These are phyloP conservation scores for Kalaharituber pfeilii DNA, from an alignment of 2,329 filamentous ascomycete species.

Conservation along the genomic window DNA sequence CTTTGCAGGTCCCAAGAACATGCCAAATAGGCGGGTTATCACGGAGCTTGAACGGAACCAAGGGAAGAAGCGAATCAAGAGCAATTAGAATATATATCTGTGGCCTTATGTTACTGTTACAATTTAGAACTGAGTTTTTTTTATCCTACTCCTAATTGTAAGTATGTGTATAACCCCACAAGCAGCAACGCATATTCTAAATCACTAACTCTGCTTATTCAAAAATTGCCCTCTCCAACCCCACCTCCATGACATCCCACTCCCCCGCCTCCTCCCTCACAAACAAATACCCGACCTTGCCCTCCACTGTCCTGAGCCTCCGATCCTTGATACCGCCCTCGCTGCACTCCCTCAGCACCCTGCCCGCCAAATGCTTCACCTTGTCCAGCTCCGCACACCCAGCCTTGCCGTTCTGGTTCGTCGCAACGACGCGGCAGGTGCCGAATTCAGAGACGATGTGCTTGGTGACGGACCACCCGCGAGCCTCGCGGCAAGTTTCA, in stretches of 20 bases:
- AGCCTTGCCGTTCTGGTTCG: background rate
- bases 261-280: background rate
- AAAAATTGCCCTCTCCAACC: background rate
- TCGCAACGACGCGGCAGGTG: background rate
- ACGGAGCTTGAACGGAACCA: conserved; percentile 70
- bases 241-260: conserved; percentile 1
- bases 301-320: background rate
- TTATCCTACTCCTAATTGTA: too few species aligned
- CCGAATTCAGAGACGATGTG: background rate
- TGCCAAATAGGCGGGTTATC: conserved; percentile 83
- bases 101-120: too few species aligned
- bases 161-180: too few species aligned
- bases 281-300: background rate
- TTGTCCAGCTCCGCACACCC: background rate
- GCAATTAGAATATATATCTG: too few species aligned
- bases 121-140: too few species aligned
- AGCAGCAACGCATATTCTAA: too few species aligned
- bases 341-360: background rate
- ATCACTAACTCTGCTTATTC: too few species aligned
- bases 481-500: background rate
- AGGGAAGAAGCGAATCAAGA: conserved; percentile 65
- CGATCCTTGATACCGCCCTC: background rate
- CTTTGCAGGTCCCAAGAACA: conserved; percentile 89
- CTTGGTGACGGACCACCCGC: background rate
- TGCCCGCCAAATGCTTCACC: background rate